Evolutionary conservation across 192 early-diverging fungal genomes (phyloP), one percentile per base, ranked within the genome.

Genomic region (Cetraspora pellucida): DNA sequence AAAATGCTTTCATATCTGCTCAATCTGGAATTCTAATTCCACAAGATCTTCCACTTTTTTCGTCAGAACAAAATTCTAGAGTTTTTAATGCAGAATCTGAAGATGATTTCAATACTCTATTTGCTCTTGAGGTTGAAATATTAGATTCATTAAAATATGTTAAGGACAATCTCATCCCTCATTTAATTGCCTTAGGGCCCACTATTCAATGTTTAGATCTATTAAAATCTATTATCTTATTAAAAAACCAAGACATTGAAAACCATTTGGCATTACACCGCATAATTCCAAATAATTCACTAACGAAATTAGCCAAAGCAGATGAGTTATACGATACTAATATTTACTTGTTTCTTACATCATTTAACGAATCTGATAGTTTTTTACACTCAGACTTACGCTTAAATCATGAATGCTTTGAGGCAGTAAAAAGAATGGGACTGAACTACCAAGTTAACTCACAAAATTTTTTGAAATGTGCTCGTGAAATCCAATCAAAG

Each of bases 271-370:
- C 21, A 54, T n/a, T 25, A 6, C 17, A 54, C 27, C 23, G 13
- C 9, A 19, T 54, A 27, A 27, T 71, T n/a, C 63, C 63, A 44
- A 65, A 65, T 44, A 65, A 65, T 43, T 65, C 63, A 65, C 17
- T 65, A n/a, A 21, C 16, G 21, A 9, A 17, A 44, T 13, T 71
- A 7, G 69, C 50, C 10, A 71, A 54, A 49, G 47, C 69, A 10
- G 19, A 27, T 27, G 50, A 21, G 10, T 37, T 71, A 30, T 71
- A 71, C 19, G 47, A 71, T 1, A n/a, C 0, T 2, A 50, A 23
- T 28, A 25, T 52, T 17, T 14, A n/a, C 16, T n/a, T 30, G 52
- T 71, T 71, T 49, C 23, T 10, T 14, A 27, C 6, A 30, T n/a
- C 50, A 30, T 71, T 71, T 71, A 11, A 30, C 0, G 69, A 4